phyloP scores from a whole-genome alignment of 768 basidiomycete genomes.

The Tylopilus sp. region DNA sequence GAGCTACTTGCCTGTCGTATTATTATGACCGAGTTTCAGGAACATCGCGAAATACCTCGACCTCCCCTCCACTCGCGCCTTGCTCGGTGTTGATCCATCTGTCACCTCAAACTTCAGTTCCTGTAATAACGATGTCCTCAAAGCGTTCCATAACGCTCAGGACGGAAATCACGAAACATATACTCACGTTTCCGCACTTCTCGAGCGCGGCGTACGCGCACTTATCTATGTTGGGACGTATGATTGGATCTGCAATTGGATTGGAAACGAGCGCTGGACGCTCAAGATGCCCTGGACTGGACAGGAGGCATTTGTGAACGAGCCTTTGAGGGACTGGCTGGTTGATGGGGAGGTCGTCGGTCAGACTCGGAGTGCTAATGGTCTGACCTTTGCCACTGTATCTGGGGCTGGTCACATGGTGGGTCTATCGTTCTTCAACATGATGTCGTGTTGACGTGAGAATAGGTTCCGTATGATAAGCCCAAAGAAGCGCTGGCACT shows the following conservation, averaged over 20 bases:
- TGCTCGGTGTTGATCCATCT: slow-evolving; percentile 60
- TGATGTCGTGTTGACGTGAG: slow-evolving; percentile 1
- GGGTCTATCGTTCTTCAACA: slow-evolving; percentile 2
- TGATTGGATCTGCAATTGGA: slow-evolving; percentile 80
- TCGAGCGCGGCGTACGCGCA: slow-evolving; percentile 73
- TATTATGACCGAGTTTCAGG: slow-evolving; percentile 32
- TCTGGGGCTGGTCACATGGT: slow-evolving; percentile 78
- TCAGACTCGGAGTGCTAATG: slow-evolving; percentile 51
- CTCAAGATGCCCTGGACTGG: slow-evolving; percentile 73
- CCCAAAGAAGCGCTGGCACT: slow-evolving; percentile 51
- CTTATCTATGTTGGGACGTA: slow-evolving; percentile 74
- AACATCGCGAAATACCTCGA: slow-evolving; percentile 61
- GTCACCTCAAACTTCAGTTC: slow-evolving; percentile 38
- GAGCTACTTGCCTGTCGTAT: not conserved
- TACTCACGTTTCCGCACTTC: slow-evolving; percentile 44
- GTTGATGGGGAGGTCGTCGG: slow-evolving; percentile 47
- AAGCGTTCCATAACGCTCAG: slow-evolving; percentile 43
- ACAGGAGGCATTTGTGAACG: slow-evolving; percentile 43
- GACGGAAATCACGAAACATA: slow-evolving; percentile 39
- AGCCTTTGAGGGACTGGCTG: slow-evolving; percentile 57
- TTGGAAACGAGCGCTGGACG: slow-evolving; percentile 76
- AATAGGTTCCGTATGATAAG: slow-evolving; percentile 60
- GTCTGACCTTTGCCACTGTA: slow-evolving; percentile 67
- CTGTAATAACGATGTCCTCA: slow-evolving; percentile 41
- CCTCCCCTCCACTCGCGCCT: slow-evolving; percentile 46